phyloP scores from a whole-genome alignment of 306 rosid genomes.

The Castanea mollissima region DNA sequence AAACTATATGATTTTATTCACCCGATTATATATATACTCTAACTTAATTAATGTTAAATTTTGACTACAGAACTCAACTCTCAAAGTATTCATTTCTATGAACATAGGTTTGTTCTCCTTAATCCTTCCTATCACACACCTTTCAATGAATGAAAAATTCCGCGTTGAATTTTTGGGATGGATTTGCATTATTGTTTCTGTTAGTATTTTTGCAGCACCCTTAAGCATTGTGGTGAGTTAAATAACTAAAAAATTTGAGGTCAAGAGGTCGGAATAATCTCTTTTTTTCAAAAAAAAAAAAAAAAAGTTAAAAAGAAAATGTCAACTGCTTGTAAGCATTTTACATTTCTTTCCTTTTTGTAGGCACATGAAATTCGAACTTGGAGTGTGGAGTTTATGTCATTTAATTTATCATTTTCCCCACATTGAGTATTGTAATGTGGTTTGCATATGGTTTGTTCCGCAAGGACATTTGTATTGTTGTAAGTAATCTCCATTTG shows the following conservation, averaged over 20 bases:
- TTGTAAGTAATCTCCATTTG: conserved; percentile 44
- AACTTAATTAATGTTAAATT: background rate
- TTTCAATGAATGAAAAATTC: conserved; percentile 23
- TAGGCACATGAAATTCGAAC: conserved; percentile 75
- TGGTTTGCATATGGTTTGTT: conserved; percentile 86
- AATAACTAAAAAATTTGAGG: background rate
- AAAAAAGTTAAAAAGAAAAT: no score
- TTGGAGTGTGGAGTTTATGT: conserved; percentile 85
- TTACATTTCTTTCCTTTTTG: background rate
- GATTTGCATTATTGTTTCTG: conserved; percentile 62
- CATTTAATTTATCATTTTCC: conserved; percentile 75
- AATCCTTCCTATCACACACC: conserved; percentile 47
- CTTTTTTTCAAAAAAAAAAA: no score
- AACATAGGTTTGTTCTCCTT: conserved; percentile 50
- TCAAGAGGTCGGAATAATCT: background rate
- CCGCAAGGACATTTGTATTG: conserved; percentile 74
- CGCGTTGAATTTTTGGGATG: conserved; percentile 69
- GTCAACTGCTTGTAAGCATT: background rate
- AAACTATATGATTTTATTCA: no score
- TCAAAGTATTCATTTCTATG: conserved; percentile 52
- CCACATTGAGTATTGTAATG: conserved; percentile 69
- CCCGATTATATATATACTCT: background rate
- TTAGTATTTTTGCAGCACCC: conserved; percentile 76
- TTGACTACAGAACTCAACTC: conserved; percentile 43
- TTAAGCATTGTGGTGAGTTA: conserved; percentile 71